phyloP scores from a whole-genome alignment of 257 asterid genomes.

The Oldenlandia corymbosa region DNA sequence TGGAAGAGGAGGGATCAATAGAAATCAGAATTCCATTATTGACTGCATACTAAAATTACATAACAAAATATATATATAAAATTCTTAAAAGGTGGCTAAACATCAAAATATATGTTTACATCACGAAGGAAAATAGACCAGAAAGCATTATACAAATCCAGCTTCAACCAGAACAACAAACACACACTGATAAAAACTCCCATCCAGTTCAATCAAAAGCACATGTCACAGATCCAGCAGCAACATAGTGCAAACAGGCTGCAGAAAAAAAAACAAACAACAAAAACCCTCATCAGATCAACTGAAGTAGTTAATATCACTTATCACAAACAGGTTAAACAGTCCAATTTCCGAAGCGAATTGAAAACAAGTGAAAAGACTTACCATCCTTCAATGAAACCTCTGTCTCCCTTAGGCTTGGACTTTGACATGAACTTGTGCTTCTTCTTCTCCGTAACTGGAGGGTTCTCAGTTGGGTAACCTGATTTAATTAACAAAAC shows the following conservation, averaged over 20 bases:
- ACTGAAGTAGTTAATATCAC: not conserved
- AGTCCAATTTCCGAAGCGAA: too few relatives aligned
- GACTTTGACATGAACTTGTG: constrained; percentile 39
- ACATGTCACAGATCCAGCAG: constrained; percentile 72
- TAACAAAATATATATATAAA: constrained; percentile 7
- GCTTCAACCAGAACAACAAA: constrained; percentile 46
- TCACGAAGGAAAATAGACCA: not conserved
- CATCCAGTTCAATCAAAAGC: constrained; percentile 23
- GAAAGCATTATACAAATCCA: constrained; percentile 9
- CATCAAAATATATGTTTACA: constrained; percentile 1
- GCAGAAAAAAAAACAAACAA: constrained; percentile 23
- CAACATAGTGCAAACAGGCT: constrained; percentile 66
- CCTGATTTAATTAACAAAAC: too few relatives aligned
- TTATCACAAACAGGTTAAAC: too few relatives aligned
- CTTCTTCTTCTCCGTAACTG: constrained; percentile 31
- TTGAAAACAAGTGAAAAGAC: too few relatives aligned
- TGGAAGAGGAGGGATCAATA: not conserved
- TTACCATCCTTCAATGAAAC: constrained; percentile 75
- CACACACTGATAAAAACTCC: not conserved
- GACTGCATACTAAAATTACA: not conserved
- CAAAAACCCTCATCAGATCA: not conserved
- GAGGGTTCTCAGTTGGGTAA: constrained; percentile 45
- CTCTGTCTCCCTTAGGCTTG: constrained; percentile 64
- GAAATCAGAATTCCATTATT: constrained; percentile 5
- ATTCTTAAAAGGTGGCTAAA: not conserved